A percentile compares a stretch with the other conserved stretches of the same genome.
phyloP scores from a whole-genome alignment of 202 grass and related monocot species.

The Thinopyrum obtusiflorum region DNA sequence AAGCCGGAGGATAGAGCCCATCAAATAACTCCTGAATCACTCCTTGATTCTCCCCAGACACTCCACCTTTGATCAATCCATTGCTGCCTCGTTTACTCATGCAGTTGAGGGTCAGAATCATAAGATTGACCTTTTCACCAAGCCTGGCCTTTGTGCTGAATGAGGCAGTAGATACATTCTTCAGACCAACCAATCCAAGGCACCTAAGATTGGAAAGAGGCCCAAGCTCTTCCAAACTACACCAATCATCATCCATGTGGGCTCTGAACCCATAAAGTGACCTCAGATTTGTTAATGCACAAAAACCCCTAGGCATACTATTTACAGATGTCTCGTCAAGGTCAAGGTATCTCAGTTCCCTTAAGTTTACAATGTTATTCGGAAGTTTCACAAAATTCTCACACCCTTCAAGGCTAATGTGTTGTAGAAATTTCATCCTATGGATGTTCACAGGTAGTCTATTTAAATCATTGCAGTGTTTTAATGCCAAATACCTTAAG shows the following conservation, averaged over 20 bases:
- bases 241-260: background rate
- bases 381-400: background rate
- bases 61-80: too few relatives aligned
- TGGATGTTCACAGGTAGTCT: background rate
- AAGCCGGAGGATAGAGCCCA: slow-evolving; percentile 18
- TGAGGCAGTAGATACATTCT: background rate
- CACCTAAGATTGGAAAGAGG: background rate
- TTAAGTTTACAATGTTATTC: background rate
- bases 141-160: background rate
- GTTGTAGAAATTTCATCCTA: slow-evolving; percentile 26
- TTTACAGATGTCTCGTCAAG: background rate
- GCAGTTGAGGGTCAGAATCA: background rate
- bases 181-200: background rate
- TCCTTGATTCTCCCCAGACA: background rate
- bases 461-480: background rate
- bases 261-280: background rate
- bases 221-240: slow-evolving; percentile 17
- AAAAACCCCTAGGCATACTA: background rate
- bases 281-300: background rate
- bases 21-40: background rate
- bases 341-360: background rate
- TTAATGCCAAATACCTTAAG: slow-evolving; percentile 9
- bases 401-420: slow-evolving; percentile 4
- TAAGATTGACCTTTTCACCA: background rate
- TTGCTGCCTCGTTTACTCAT: background rate